Evolutionary conservation across 805 yeast species (phyloP).

Genomic region (Saccharomycopsis amapae): DNA sequence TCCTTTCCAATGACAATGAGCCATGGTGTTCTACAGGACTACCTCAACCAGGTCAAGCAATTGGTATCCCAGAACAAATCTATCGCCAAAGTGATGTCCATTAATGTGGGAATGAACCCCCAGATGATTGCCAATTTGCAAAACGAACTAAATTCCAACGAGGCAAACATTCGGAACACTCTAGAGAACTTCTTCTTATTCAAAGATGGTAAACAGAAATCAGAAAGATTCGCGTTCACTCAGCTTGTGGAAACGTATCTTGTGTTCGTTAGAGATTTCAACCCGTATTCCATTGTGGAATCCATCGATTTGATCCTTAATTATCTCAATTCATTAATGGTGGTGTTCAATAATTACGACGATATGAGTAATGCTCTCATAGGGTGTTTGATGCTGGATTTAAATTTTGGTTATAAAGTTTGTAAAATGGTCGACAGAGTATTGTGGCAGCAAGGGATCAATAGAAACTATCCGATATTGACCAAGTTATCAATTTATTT

Average conservation of each 20-base stretch:
- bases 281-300: conserved; percentile 11
- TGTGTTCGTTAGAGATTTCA: conserved; percentile 10
- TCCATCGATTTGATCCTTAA: conserved; percentile 16
- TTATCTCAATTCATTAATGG: conserved; percentile 15
- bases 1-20: too few species aligned
- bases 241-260: conserved; percentile 7
- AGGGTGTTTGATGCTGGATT: conserved; percentile 6
- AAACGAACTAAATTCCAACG: neutral
- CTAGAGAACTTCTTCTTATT: neutral
- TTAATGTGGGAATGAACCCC: neutral
- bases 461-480: conserved; percentile 9
- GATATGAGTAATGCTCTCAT: conserved; percentile 7
- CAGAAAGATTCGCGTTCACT: conserved; percentile 7
- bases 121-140: neutral
- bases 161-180: neutral
- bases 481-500: conserved; percentile 12
- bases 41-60: neutral
- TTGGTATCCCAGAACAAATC: neutral
- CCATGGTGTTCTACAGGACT: neutral
- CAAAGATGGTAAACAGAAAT: conserved; percentile 2
- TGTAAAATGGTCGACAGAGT: conserved; percentile 5
- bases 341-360: conserved; percentile 19
- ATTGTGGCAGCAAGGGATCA: conserved; percentile 1
- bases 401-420: conserved; percentile 7
- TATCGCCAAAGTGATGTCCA: neutral